Base-by-base conservation (phyloP, 352 stramenopile genomes). In the Lagenidium giganteum region DNA sequence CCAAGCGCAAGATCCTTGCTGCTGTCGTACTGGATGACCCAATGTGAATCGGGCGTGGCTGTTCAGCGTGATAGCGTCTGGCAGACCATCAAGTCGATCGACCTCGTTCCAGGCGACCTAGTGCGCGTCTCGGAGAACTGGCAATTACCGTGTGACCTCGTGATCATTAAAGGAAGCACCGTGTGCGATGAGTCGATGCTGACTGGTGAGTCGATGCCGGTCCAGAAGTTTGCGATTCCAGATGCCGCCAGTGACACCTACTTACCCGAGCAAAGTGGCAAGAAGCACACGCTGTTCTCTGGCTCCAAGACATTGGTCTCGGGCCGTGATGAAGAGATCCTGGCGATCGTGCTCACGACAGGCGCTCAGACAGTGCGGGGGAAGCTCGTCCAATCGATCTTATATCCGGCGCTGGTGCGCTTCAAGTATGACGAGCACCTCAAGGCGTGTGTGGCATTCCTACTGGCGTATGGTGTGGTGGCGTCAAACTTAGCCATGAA, bases 401-500 rank as follows among this genome's bases (percentile, higher is more conserved):
- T 94, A 21, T 92, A 78, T 27, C 85, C 80, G 2, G 42, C 83
- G 2, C 70, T 67, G 16, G 76, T 92, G 56, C 59, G 79, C 13
- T 94, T 95, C 64, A 90, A 95, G 46, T 94, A 91, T 52, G 79
- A 93, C 44, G 63, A 82, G 13, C 78, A 95, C 49, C 56, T 95
- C 13, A 70, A 76, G 21, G 63, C 73, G 38, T 65, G 91, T 16
- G 62, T 93, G 30, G 33, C 34, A 11, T 58, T 91, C 39, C 54
- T 95, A 8, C 44, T 86, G 5, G 24, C 80, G 5, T 78, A 87
- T 45, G 70, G 67, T 4, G 54, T 73, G 8, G 40, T 94, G n/a
- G 44, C 61, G 7, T 69, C 83, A 24, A 38, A 36, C 2, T 36
- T 82, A 17, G 63, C 68, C 7, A 70, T 82, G 41, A 50, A 17